Conservation (phyloP, 345 rosid genomes). For the Camelina neglecta region DNA sequence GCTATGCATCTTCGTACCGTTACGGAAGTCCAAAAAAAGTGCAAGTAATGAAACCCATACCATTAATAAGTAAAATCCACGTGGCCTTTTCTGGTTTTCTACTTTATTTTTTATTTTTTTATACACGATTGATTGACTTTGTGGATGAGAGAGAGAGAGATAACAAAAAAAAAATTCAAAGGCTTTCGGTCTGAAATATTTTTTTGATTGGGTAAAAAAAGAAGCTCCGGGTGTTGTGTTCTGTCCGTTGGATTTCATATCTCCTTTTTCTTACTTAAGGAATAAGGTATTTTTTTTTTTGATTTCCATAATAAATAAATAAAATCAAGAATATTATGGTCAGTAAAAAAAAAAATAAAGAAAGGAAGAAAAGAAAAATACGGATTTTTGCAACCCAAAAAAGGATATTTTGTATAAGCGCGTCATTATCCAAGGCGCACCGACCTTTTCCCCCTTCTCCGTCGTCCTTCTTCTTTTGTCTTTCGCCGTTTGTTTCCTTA, state of each 20-base stretch:
- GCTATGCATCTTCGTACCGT: constrained; percentile 8
- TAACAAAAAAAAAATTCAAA: neutral
- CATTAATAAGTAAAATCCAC: constrained; percentile 14
- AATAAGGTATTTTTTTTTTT: neutral
- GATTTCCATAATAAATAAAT: neutral
- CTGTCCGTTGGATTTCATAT: constrained; percentile 12
- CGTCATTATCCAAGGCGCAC: constrained; percentile 40
- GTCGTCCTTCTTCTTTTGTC: constrained; percentile 31
- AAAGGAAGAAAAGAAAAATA: neutral
- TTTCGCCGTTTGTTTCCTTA: constrained; percentile 16
- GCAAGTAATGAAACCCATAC: neutral
- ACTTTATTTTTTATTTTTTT: neutral
- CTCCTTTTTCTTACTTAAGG: neutral
- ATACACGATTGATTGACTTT: neutral
- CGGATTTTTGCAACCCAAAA: constrained; percentile 21
- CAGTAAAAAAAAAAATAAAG: constrained; percentile 14
- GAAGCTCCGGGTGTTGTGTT: constrained; percentile 28
- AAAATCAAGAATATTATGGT: neutral
- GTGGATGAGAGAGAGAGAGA: neutral
- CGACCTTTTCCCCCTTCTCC: constrained; percentile 34
- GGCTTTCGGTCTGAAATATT: neutral
- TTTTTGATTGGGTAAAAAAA: constrained; percentile 22
- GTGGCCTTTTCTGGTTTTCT: neutral
- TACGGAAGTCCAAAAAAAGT: neutral
- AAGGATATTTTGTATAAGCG: constrained; percentile 22